Base-by-base conservation (phyloP, 2,329 filamentous ascomycete species). In the Colletotrichum musae region DNA sequence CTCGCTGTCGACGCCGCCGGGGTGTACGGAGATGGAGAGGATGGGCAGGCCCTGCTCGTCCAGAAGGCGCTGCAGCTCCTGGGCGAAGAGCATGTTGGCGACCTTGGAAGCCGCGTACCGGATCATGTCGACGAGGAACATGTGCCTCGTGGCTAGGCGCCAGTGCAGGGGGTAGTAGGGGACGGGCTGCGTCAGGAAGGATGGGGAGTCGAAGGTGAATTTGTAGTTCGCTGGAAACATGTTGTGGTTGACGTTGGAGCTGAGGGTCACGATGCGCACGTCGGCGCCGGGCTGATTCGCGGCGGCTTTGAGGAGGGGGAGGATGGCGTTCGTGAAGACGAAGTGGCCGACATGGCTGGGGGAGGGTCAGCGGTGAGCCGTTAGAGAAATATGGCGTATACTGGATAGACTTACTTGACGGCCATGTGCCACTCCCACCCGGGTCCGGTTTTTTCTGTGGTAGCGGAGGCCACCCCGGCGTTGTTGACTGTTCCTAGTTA, bases 261-360 rank as follows among this genome's bases (percentile, higher is more conserved):
- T 61, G 18, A 77, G 32, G 4, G 59, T 75, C 18, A 77, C 57
- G 26, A 77, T 60, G 3, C 75, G 73, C 6, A 77, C 76, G 47
- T 77, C 76, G 2, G 75, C 58, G 5, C 52, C 51, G 1, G 59
- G 39, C 7, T 68, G 24, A 5, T 18, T 45, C 1, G 73, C 60
- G 3, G 76, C 73, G 5, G 70, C 64, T 10, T 75, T 73, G 6
- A 79, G 70, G 6, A 76, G 70, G 0, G 77, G 75, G 1, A 80
- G 61, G 0, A 78, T 18, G 36, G 72, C 61, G n/a, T 76, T 75
- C 6, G 72, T 74, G 32, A 77, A 64, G 3, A 75, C 54, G 57
- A 76, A 78, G 47, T 73, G 75, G 1, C 76, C 76, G 12, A 77
- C 54, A 51, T 77, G 71, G 47, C 76, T 77, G 12, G 5, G 16